phyloP scores from a whole-genome alignment of 2,329 filamentous ascomycete genomes.

The Fusarium citri region DNA sequence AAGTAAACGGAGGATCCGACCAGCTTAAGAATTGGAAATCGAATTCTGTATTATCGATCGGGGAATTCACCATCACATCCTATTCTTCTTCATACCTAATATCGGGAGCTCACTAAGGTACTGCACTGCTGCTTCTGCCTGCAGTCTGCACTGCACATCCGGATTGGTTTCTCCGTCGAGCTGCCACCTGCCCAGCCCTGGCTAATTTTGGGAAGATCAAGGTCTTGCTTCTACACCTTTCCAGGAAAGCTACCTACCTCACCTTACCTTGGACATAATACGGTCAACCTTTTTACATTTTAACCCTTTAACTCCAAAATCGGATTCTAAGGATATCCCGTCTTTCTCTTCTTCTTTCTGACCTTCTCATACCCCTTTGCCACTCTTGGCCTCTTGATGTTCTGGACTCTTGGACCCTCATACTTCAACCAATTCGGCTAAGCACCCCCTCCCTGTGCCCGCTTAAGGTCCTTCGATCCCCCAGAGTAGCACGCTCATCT shows the following conservation, averaged over 20 bases:
- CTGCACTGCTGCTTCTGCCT: background rate
- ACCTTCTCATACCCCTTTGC: background rate
- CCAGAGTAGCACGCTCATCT: slow-evolving; percentile 1
- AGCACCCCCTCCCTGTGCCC: slow-evolving; percentile 11
- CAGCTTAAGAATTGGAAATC: background rate
- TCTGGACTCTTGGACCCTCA: slow-evolving; percentile 4
- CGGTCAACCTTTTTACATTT: background rate
- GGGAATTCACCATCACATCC: background rate
- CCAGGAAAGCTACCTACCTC: background rate
- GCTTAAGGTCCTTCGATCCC: background rate
- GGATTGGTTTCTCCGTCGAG: slow-evolving; percentile 32
- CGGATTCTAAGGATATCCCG: background rate
- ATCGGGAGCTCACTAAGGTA: background rate
- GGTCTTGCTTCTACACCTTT: slow-evolving; percentile 11
- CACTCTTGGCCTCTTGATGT: slow-evolving; percentile 1
- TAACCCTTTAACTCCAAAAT: background rate
- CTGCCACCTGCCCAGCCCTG: slow-evolving; percentile 22
- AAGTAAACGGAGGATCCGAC: background rate
- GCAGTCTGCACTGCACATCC: slow-evolving; percentile 5
- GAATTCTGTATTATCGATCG: slow-evolving; percentile 9
- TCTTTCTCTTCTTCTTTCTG: background rate
- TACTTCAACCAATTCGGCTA: slow-evolving; percentile 1
- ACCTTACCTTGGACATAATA: background rate
- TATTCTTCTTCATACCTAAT: background rate
- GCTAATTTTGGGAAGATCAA: background rate